Evolutionary conservation across 2,329 filamentous ascomycete species (phyloP).

Genomic region (Coniochaeta sp.): DNA sequence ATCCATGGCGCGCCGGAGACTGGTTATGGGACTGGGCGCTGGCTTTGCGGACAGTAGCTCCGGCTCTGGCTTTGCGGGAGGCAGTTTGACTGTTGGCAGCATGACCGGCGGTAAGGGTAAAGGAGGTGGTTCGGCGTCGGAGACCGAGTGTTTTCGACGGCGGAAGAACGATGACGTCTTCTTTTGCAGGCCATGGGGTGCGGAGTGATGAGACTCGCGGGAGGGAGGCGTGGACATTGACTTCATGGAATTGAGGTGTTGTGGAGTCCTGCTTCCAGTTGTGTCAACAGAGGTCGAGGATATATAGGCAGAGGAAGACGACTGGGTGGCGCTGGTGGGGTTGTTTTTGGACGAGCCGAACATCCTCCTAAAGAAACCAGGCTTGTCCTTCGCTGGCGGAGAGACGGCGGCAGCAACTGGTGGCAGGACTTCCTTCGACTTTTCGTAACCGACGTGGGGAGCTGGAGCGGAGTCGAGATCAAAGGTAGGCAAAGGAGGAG

Average conservation of each 20-base stretch:
- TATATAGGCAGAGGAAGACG: slow-evolving; percentile 19
- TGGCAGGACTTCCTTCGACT: slow-evolving; percentile 38
- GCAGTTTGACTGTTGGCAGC: slow-evolving; percentile 25
- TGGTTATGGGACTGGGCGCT: slow-evolving; percentile 63
- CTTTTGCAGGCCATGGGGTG: slow-evolving; percentile 60
- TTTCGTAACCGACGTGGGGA: slow-evolving; percentile 52
- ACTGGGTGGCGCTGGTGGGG: slow-evolving; percentile 17
- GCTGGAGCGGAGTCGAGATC: slow-evolving; percentile 49
- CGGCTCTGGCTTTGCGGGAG: slow-evolving; percentile 11
- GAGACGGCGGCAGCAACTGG: slow-evolving; percentile 29
- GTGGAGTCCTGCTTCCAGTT: slow-evolving; percentile 29
- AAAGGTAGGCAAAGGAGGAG: slow-evolving; percentile 20
- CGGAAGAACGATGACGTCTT: slow-evolving; percentile 94
- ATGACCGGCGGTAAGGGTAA: slow-evolving; percentile 20
- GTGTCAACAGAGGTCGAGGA: slow-evolving; percentile 30
- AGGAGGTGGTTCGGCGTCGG: slow-evolving; percentile 48
- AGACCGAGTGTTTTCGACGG: slow-evolving; percentile 81
- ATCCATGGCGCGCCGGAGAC: slow-evolving; percentile 79
- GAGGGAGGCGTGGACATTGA: slow-evolving; percentile 40
- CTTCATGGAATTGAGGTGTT: slow-evolving; percentile 39
- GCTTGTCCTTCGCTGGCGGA: slow-evolving; percentile 51
- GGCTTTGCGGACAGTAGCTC: slow-evolving; percentile 22
- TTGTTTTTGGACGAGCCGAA: slow-evolving; percentile 68
- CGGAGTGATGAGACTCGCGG: slow-evolving; percentile 40
- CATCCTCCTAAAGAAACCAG: slow-evolving; percentile 87